Conservation (phyloP, 306 rosid species). For the Hippophae gyantsensis region DNA sequence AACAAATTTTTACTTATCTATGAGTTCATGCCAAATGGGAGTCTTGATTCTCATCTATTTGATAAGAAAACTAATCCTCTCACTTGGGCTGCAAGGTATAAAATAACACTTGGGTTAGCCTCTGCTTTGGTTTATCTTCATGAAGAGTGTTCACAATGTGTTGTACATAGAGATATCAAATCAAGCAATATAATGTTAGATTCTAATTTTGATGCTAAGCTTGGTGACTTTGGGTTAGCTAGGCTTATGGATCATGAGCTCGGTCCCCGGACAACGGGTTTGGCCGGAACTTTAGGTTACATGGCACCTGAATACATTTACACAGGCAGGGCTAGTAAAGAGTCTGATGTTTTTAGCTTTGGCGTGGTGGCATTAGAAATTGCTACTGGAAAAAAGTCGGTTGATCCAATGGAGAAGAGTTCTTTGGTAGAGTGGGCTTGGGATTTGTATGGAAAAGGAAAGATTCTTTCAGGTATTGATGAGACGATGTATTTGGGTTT, state of each 20-base stretch:
- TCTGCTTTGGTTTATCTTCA: conserved; percentile 59
- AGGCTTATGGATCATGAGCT: conserved; percentile 57
- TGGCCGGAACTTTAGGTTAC: conserved; percentile 72
- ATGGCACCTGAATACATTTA: conserved; percentile 63
- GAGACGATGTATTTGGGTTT: neutral
- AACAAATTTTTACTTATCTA: neutral
- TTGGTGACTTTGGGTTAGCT: conserved; percentile 83
- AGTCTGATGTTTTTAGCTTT: conserved; percentile 68
- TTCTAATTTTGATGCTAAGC: conserved; percentile 51
- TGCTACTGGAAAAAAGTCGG: conserved; percentile 54
- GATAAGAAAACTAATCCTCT: conserved; percentile 6
- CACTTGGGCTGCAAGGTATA: conserved; percentile 48
- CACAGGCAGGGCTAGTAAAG: conserved; percentile 65
- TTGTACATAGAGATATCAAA: conserved; percentile 70
- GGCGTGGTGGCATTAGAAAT: conserved; percentile 67
- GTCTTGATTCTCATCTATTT: neutral
- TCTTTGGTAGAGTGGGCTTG: neutral
- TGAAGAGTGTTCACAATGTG: conserved; percentile 80
- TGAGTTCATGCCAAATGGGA: neutral
- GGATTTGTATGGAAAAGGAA: neutral
- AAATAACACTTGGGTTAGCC: conserved; percentile 54
- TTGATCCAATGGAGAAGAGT: conserved; percentile 23
- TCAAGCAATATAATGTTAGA: conserved; percentile 70
- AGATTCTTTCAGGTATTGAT: neutral
- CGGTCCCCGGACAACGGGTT: conserved; percentile 58